Evolutionary conservation across 2,329 filamentous ascomycete genomes (phyloP), one percentile per base, ranked within the genome.

Genomic region (Penicillium sp.): DNA sequence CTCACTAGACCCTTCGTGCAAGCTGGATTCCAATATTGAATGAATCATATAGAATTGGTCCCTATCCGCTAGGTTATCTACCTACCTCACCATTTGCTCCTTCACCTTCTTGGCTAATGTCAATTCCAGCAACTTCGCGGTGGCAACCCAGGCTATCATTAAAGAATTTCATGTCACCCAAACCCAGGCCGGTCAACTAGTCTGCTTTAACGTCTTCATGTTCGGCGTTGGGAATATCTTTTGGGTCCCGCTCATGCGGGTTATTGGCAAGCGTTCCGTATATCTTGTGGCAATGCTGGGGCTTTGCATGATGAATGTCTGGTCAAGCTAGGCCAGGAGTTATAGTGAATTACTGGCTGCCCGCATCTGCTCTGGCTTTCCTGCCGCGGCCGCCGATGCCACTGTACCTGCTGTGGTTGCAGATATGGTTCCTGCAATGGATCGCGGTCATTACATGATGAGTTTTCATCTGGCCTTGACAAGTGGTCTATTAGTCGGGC

Each of bases 21-120:
- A 42, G 38, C 5, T 19, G 17, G 19, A 19, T n/a, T 1, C 38
- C 10, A 19, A 42, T 19, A 42, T 19, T 19, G 38, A 10, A n/a
- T n/a, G n/a, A 42, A 8, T 7, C 38, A 26, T 13, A 4, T 42
- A 72, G 70, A 72, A 72, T 28, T 72, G 69, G 70, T 61, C 69
- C 2, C 55, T 63, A 0, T 30, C 42, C 2, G 62, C 64, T 5
- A 71, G 67, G 54, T 49, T 68, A 10, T 63, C 56, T 26, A 78
- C 75, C 1, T 79, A 76, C 58, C 60, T 73, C 5, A 77, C 73
- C 10, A 73, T 78, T 51, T 78, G 77, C 63, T 72, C 73, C 57
- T 79, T 78, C 67, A 77, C 75, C 7, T 79, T 79, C 62, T 72
- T 79, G 8, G 75, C 77, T 59, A 78, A 76, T 53, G 72, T 77